These are phyloP conservation scores for Monosporascus sp. DNA, from an alignment of 2,329 filamentous ascomycete species.

Conservation along the genomic window DNA sequence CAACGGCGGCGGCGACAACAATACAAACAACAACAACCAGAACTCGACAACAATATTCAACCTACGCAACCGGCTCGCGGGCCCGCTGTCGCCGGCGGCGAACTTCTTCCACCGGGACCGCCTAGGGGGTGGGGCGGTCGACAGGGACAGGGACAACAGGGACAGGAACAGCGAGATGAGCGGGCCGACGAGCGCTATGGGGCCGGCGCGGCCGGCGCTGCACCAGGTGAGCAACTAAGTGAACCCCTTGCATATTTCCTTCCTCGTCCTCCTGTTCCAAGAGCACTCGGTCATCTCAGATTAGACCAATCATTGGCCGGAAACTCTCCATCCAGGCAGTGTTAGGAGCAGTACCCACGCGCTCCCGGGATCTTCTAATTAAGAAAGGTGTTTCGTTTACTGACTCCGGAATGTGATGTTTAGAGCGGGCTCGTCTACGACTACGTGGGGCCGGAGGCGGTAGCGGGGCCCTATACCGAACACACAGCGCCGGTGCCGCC, in stretches of 20 bases:
- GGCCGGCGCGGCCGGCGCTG: conserved; percentile 14
- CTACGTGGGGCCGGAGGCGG: conserved; percentile 40
- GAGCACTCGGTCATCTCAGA: too few relatives aligned
- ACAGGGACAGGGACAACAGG: neutral
- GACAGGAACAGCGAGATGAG: conserved; percentile 6
- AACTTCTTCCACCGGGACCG: neutral
- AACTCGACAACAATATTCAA: too few relatives aligned
- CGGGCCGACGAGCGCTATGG: conserved; percentile 3
- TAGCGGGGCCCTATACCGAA: conserved; percentile 42
- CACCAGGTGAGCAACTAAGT: conserved; percentile 1
- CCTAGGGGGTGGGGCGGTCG: neutral
- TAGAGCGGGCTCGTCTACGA: conserved; percentile 28
- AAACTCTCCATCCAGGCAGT: too few relatives aligned
- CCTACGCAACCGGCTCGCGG: neutral
- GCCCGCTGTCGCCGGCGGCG: neutral
- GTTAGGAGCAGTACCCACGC: too few relatives aligned
- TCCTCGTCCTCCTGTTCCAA: too few relatives aligned
- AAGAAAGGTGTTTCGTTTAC: too few relatives aligned
- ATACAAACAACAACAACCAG: too few relatives aligned
- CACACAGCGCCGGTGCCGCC: conserved; percentile 24
- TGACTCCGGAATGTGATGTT: too few relatives aligned
- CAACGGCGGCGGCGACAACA: too few relatives aligned
- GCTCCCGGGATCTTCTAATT: too few relatives aligned
- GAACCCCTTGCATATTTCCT: too few relatives aligned
- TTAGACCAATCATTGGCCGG: too few relatives aligned